Conservation (phyloP, 2,329 filamentous ascomycete genomes). For the Colletotrichum filicis region DNA sequence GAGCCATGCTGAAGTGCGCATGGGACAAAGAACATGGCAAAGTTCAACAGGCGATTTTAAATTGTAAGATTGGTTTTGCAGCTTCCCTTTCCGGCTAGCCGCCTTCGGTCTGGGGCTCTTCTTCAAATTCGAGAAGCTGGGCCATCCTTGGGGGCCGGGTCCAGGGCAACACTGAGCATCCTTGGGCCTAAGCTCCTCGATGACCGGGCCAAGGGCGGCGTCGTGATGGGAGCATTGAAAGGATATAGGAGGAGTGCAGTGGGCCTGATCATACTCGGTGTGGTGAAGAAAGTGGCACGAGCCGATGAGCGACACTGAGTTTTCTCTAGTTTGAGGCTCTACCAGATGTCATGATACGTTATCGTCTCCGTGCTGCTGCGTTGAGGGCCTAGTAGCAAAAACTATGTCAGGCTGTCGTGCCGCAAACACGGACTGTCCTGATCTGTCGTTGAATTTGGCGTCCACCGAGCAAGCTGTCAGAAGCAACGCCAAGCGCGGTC, state of each 20-base stretch:
- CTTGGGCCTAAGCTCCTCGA: neutral
- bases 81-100: slow-evolving; percentile 14
- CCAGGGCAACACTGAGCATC: slow-evolving; percentile 13
- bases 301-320: slow-evolving; percentile 2
- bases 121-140: slow-evolving; percentile 23
- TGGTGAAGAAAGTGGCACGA: slow-evolving; percentile 28
- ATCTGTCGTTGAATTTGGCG: slow-evolving; percentile 17
- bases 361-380: neutral
- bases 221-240: neutral
- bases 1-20: neutral
- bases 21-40: slow-evolving; percentile 12
- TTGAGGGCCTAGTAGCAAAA: neutral
- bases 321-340: neutral
- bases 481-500: slow-evolving; percentile 4
- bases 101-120: neutral
- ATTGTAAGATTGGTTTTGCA: neutral
- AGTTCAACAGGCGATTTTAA: slow-evolving; percentile 3
- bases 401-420: neutral
- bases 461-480: neutral
- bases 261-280: neutral
- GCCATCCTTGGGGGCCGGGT: neutral
- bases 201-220: slow-evolving; percentile 4
- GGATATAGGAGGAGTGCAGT: neutral
- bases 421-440: neutral
- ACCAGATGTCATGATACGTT: neutral